Conservation (phyloP, 2,329 filamentous ascomycete genomes). For the Fusarium graminum region DNA sequence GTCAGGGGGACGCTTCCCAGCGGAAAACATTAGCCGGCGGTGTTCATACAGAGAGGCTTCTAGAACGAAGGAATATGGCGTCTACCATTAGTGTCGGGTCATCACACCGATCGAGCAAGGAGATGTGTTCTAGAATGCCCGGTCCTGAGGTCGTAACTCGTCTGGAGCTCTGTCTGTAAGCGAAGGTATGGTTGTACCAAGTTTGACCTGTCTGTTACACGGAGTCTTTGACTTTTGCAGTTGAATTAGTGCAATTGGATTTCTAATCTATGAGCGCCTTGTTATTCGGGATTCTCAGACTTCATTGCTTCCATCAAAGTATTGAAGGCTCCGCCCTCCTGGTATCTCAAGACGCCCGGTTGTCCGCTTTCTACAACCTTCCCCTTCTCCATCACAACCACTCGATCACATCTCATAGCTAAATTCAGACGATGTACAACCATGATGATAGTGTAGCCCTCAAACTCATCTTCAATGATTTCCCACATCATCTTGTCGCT, state of each 20-base stretch:
- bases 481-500: constrained; percentile 57
- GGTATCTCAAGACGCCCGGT: constrained; percentile 9
- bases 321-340: neutral
- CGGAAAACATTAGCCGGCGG: neutral
- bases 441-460: constrained; percentile 64
- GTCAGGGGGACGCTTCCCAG: neutral
- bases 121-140: neutral
- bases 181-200: neutral
- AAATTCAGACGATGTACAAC: constrained; percentile 60
- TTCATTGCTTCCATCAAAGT: neutral
- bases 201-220: too few species aligned
- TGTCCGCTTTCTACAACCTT: constrained; percentile 56
- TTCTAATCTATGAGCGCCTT: neutral
- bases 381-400: constrained; percentile 64
- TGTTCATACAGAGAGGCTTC: neutral
- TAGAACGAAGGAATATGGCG: neutral
- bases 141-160: neutral
- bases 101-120: neutral
- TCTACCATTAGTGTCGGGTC: neutral
- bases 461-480: constrained; percentile 56
- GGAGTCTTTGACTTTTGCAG: neutral
- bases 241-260: neutral
- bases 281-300: neutral
- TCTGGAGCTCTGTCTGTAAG: neutral
- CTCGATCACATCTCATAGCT: constrained; percentile 63